Base-by-base conservation (phyloP, 768 basidiomycete species). In the Phanerochaete carnosa region DNA sequence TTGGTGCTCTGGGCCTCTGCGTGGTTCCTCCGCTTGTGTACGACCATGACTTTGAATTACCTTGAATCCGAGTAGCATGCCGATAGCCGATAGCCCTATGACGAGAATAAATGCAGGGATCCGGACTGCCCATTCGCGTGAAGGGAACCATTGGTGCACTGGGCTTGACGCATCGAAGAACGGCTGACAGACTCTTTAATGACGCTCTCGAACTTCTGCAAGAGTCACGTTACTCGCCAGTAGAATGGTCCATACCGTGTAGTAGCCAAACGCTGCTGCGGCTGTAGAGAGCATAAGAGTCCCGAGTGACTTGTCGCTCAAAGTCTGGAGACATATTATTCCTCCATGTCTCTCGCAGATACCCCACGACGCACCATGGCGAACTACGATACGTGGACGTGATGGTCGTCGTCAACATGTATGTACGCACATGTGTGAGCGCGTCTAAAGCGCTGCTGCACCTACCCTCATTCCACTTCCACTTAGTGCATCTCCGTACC, bases 71-170 rank as follows among this genome's bases (percentile, higher is more conserved):
- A 96, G 74, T 73, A 97, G 94, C 39, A 80, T 68, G 12, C 91
- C 92, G 43, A 98, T 89, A 12, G 80, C 87, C n/a, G 86, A 79
- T 37, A 97, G 75, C 6, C 95, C 95, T 9, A 90, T 69, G 5
- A 95, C 80, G 8, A 98, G 83, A 53, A 95, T 76, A 72, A 93
- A 83, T 2, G 91, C 89, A 39, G 95, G 95, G 49, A 98, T 72
- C 22, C 90, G 84, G 53, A 98, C 79, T 11, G 94, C 95, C 94
- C 95, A 98, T 78, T 97, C 94, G 52, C 95, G 80, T 5, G 91
- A 71, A 0, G 93, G 96, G 72, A 98, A 98, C 74, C 84, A 86
- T 45, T 69, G 65, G 63, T 95, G 92, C 30, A 96, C 77, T 22
- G 87, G 83, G 67, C 85, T 94, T 2, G 84, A 80, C 1, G 79